phyloP scores from a whole-genome alignment of 495 filamentous ascomycete genomes.

The Xylaria palmicola region DNA sequence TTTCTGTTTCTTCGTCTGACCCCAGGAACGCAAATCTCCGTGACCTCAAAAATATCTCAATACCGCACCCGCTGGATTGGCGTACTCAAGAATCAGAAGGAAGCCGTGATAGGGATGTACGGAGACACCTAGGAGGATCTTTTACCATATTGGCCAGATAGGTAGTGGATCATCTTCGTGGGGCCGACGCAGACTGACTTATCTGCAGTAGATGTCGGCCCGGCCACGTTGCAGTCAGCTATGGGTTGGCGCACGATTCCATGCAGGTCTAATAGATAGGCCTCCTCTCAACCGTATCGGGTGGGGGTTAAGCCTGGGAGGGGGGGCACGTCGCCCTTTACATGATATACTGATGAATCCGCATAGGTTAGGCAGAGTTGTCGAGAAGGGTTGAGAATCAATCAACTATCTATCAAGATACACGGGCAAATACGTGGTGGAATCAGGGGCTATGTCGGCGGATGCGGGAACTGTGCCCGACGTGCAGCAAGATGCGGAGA shows the following conservation, averaged over 20 bases:
- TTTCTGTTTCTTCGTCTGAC: background rate
- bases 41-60: no score
- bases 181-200: background rate
- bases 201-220: background rate
- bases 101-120: no score
- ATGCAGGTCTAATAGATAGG: background rate
- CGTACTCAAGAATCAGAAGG: no score
- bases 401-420: background rate
- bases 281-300: background rate
- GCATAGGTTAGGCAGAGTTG: no score
- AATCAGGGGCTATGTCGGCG: background rate
- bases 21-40: background rate
- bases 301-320: background rate
- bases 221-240: background rate
- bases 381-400: background rate
- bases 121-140: no score
- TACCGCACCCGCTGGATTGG: background rate
- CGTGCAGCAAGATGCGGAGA: slow-evolving; percentile 37
- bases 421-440: background rate
- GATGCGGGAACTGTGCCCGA: background rate
- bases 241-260: background rate
- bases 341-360: no score
- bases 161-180: slow-evolving; percentile 6
- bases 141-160: slow-evolving; percentile 33
- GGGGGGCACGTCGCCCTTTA: background rate